Conservation (phyloP, 1,284 basidiomycete species). For the Macrocystidia cucumis region DNA sequence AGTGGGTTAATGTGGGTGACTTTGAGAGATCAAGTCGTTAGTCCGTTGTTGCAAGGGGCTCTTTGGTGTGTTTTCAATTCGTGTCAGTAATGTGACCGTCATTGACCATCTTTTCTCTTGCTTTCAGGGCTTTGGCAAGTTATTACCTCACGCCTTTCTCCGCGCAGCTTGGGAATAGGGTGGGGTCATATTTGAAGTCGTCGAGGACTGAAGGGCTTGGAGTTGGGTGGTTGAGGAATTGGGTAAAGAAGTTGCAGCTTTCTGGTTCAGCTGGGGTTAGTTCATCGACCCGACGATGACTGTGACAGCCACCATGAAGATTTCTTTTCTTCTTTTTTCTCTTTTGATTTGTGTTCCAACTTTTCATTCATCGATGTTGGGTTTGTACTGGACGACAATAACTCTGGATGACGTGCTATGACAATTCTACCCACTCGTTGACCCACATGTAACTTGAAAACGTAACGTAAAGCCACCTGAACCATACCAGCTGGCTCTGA, state of each 20-base stretch:
- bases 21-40: conserved; percentile 57
- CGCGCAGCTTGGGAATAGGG: conserved; percentile 20
- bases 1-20: conserved; percentile 54
- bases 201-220: conserved; percentile 31
- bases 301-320: too few relatives aligned
- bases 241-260: conserved; percentile 26
- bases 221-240: conserved; percentile 34
- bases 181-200: conserved; percentile 19
- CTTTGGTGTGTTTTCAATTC: conserved; percentile 42
- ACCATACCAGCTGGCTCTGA: conserved; percentile 80
- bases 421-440: conserved; percentile 64
- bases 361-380: too few relatives aligned
- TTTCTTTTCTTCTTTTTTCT: too few relatives aligned
- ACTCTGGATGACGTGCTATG: not conserved
- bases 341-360: too few relatives aligned
- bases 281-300: not conserved
- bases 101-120: not conserved
- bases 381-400: too few relatives aligned
- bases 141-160: conserved; percentile 30
- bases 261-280: not conserved
- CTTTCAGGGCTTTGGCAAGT: conserved; percentile 30
- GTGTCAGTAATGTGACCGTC: not conserved
- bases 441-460: conserved; percentile 92
- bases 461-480: conserved; percentile 79
- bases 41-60: conserved; percentile 63